Percentiles rank a stretch among this genome's conserved stretches.
Evolutionary conservation across 495 filamentous ascomycete genomes (phyloP).

Genomic region (Lasiosphaeria hispida): DNA sequence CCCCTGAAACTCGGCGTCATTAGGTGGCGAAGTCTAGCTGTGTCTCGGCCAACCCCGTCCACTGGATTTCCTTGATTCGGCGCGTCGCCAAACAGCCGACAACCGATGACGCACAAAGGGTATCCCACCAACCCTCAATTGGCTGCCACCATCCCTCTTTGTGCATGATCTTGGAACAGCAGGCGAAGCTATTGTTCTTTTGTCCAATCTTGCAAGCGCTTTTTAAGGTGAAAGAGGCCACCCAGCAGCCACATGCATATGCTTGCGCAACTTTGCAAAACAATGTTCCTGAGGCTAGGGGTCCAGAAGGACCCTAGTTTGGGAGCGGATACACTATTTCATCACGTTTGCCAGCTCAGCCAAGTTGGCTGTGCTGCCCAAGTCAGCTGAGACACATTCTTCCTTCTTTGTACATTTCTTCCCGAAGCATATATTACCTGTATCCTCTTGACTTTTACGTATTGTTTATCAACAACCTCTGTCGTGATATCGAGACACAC

Average conservation of each 20-base stretch:
- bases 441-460: background rate
- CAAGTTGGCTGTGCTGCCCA: too few relatives aligned
- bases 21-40: conserved; percentile 4
- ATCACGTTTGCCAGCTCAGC: too few relatives aligned
- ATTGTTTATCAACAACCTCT: background rate
- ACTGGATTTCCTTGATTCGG: conserved; percentile 7
- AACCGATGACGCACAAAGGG: conserved; percentile 7
- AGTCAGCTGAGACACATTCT: too few relatives aligned
- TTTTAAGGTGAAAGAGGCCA: background rate
- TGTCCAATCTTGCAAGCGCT: background rate
- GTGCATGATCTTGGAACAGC: background rate
- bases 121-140: background rate
- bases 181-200: background rate
- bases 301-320: too few relatives aligned
- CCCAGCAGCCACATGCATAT: conserved; percentile 1
- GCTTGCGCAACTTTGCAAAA: background rate
- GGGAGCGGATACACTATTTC: too few relatives aligned
- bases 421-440: background rate
- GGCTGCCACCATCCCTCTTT: background rate
- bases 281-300: too few relatives aligned
- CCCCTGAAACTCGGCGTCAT: conserved; percentile 11
- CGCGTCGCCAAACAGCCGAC: background rate
- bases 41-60: background rate
- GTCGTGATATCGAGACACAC: background rate
- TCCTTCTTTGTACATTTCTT: background rate